phyloP scores from a whole-genome alignment of 805 yeast genomes.

The Grigorovia transvaalensis region DNA sequence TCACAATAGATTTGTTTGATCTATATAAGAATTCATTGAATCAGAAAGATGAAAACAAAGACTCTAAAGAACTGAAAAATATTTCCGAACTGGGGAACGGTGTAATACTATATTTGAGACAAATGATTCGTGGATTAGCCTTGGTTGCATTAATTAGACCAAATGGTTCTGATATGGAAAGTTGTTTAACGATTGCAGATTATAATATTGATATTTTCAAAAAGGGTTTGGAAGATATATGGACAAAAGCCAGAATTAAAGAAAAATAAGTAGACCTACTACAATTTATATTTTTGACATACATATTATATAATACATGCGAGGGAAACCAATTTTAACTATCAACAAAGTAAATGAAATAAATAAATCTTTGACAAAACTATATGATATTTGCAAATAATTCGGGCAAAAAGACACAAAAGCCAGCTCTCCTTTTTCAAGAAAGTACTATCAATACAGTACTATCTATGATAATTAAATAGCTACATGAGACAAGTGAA shows the following conservation, averaged over 20 bases:
- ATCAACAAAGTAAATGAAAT: too few species aligned
- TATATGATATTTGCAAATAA: too few species aligned
- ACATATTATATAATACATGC: too few species aligned
- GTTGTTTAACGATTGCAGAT: slow-evolving; percentile 61
- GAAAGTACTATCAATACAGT: too few species aligned
- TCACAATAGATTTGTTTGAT: slow-evolving; percentile 78
- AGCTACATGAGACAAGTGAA: too few species aligned
- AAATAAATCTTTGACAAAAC: too few species aligned
- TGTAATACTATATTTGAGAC: slow-evolving; percentile 69
- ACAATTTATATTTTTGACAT: too few species aligned
- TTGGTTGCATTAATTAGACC: slow-evolving; percentile 76
- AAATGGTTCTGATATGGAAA: slow-evolving; percentile 42
- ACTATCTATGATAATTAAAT: too few species aligned
- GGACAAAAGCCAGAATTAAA: slow-evolving; percentile 29
- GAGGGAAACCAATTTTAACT: too few species aligned
- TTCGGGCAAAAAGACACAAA: too few species aligned
- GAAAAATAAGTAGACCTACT: neutral
- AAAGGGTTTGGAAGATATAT: slow-evolving; percentile 59
- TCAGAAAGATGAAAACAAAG: neutral
- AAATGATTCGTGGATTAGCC: slow-evolving; percentile 89
- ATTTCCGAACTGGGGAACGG: slow-evolving; percentile 75
- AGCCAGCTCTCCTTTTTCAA: too few species aligned
- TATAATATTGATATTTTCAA: slow-evolving; percentile 79
- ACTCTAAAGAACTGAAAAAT: slow-evolving; percentile 42
- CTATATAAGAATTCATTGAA: slow-evolving; percentile 34